These are phyloP conservation scores for Astrephomene gubernaculifera DNA, from an alignment of 139 green algal genomes.

Conservation along the genomic window DNA sequence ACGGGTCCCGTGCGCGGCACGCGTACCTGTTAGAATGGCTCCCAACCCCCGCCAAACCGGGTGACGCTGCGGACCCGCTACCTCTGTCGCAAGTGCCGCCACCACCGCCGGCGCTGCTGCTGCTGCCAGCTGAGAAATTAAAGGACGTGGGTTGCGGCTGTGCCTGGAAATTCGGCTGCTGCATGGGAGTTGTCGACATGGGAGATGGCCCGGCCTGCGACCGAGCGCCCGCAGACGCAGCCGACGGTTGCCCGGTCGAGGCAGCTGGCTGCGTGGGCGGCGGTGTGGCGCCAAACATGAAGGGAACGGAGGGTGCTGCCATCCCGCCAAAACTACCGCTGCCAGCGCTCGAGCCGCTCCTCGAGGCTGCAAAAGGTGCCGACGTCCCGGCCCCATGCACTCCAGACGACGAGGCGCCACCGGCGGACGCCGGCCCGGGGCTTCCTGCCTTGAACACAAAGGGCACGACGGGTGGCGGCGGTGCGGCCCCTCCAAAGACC, in stretches of 20 bases:
- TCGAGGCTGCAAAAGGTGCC: not conserved
- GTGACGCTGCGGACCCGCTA: too few relatives aligned
- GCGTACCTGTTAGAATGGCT: too few relatives aligned
- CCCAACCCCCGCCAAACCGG: too few relatives aligned
- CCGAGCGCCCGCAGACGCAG: not conserved
- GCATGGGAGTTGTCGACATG: constrained; percentile 7
- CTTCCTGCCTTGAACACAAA: constrained; percentile 4
- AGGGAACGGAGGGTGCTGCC: not conserved
- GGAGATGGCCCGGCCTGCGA: not conserved
- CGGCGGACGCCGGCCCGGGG: too few relatives aligned
- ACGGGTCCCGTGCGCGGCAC: too few relatives aligned
- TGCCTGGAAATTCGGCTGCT: not conserved
- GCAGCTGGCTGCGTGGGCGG: not conserved
- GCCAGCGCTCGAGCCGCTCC: not conserved
- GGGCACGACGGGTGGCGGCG: not conserved
- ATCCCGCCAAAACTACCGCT: too few relatives aligned
- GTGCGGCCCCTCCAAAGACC: not conserved
- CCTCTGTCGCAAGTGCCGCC: too few relatives aligned
- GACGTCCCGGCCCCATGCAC: not conserved
- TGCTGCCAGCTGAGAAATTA: not conserved
- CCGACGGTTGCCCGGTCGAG: not conserved
- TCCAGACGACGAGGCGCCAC: not conserved
- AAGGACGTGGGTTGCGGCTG: not conserved
- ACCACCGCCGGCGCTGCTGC: not conserved
- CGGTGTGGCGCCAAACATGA: not conserved